These are phyloP conservation scores for Trichoderma arundinaceum DNA, from an alignment of 2,329 filamentous ascomycete genomes.

Conservation along the genomic window DNA sequence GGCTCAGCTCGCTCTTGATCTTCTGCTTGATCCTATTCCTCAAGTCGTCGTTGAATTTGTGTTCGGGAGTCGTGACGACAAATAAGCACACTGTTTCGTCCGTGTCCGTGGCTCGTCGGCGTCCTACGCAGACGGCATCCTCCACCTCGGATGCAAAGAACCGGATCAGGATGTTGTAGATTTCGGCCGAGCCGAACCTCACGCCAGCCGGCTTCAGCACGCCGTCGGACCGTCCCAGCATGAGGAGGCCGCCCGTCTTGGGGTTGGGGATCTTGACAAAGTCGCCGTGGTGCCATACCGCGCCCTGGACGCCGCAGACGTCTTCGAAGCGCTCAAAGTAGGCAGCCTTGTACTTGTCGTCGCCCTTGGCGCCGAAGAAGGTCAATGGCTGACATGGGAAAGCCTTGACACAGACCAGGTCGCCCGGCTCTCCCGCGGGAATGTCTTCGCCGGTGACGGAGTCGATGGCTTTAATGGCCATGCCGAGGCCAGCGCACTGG, in stretches of 20 bases:
- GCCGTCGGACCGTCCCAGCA: conserved; percentile 92
- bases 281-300: conserved; percentile 92
- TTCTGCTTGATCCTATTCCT: conserved; percentile 67
- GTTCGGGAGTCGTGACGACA: conserved; percentile 71
- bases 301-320: conserved; percentile 46
- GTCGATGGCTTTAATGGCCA: conserved; percentile 72
- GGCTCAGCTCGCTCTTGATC: conserved; percentile 79
- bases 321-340: conserved; percentile 85
- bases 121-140: conserved; percentile 86
- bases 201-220: conserved; percentile 92
- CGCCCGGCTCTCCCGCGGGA: conserved; percentile 72
- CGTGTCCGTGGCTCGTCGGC: conserved; percentile 70
- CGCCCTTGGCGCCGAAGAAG: conserved; percentile 74
- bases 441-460: conserved; percentile 61
- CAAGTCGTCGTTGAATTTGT: conserved; percentile 64
- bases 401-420: conserved; percentile 82
- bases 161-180: conserved; percentile 90
- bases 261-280: conserved; percentile 75
- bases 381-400: conserved; percentile 91
- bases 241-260: conserved; percentile 76
- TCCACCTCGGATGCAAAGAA: conserved; percentile 80
- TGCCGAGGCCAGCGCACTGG: conserved; percentile 77
- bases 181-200: conserved; percentile 90
- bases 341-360: conserved; percentile 76
- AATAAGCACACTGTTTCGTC: conserved; percentile 92